Evolutionary conservation across 495 filamentous ascomycete genomes (phyloP).

Genomic region (Glonium stellatum): DNA sequence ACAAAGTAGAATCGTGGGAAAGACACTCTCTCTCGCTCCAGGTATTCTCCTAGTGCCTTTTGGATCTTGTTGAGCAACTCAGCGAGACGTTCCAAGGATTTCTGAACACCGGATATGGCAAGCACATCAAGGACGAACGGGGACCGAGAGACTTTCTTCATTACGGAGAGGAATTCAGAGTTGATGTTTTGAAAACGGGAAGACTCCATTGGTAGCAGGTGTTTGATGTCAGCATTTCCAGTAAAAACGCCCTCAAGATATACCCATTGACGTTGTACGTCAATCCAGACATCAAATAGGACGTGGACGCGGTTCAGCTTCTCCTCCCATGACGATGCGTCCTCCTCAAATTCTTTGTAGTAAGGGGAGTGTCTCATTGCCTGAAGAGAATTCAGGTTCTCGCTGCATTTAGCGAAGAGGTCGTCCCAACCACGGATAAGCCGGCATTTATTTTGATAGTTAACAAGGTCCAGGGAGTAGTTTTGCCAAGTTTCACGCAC

Average conservation of each 20-base stretch:
- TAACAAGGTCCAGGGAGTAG: constrained; percentile 87
- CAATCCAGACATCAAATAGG: constrained; percentile 98
- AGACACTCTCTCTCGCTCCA: constrained; percentile 91
- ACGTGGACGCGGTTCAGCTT: constrained; percentile 96
- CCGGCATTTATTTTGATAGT: constrained; percentile 95
- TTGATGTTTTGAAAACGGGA: constrained; percentile 98
- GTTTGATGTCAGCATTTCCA: constrained; percentile 97
- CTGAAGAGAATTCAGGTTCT: constrained; percentile 93
- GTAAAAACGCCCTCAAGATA: constrained; percentile 98
- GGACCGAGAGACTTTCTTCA: constrained; percentile 97
- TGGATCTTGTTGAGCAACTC: constrained; percentile 98
- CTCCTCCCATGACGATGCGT: constrained; percentile 94
- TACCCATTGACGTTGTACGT: constrained; percentile 98
- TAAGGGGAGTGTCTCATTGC: constrained; percentile 99
- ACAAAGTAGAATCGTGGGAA: constrained; percentile 99
- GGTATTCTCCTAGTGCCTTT: constrained; percentile 95
- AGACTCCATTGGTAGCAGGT: constrained; percentile 91
- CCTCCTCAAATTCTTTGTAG: constrained; percentile 98
- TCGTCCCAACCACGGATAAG: constrained; percentile 98
- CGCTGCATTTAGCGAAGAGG: constrained; percentile 95
- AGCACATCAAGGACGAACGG: constrained; percentile 92
- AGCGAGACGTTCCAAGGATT: constrained; percentile 86
- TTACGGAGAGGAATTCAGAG: constrained; percentile 91
- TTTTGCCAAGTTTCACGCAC: constrained; percentile 95
- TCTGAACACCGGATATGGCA: constrained; percentile 89